Evolutionary conservation across 371 early-diverging fungal genomes (phyloP).

Genomic region (Rhizomucor miehei): DNA sequence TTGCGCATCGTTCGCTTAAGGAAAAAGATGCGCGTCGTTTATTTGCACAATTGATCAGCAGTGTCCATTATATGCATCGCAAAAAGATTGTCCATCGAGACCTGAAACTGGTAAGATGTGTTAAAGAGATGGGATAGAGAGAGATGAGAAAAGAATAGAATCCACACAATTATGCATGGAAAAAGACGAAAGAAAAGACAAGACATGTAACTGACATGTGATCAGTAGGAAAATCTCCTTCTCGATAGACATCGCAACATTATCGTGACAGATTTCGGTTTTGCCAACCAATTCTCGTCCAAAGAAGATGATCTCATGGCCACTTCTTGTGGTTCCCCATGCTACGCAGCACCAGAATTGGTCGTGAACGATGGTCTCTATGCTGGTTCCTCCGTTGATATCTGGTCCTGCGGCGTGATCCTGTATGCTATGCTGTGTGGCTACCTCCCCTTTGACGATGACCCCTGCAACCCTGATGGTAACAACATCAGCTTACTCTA

Average conservation of each 20-base stretch:
- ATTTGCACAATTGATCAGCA: constrained; percentile 74
- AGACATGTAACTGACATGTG: neutral
- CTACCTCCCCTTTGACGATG: constrained; percentile 84
- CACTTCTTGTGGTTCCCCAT: constrained; percentile 95
- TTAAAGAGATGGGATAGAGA: no score
- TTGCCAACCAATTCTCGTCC: constrained; percentile 89
- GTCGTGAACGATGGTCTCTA: constrained; percentile 94
- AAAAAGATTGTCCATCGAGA: constrained; percentile 90
- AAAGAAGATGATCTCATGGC: constrained; percentile 74
- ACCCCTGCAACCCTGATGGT: constrained; percentile 70
- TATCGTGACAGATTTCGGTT: constrained; percentile 98
- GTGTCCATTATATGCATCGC: constrained; percentile 77
- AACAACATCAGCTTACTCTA: constrained; percentile 65
- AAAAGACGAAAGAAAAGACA: neutral
- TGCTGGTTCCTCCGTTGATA: constrained; percentile 93
- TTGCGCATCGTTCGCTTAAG: constrained; percentile 55
- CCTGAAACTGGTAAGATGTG: constrained; percentile 81
- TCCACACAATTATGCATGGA: no score
- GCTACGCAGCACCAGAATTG: constrained; percentile 97
- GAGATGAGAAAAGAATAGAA: no score
- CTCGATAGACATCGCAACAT: constrained; percentile 84
- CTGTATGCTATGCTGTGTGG: constrained; percentile 78
- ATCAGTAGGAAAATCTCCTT: constrained; percentile 85
- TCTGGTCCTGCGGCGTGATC: constrained; percentile 96
- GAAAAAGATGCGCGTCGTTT: constrained; percentile 61